Evolutionary conservation across 139 green algal species (phyloP), one percentile per base, ranked within the genome.

Genomic region (Ettlia oleoabundans): DNA sequence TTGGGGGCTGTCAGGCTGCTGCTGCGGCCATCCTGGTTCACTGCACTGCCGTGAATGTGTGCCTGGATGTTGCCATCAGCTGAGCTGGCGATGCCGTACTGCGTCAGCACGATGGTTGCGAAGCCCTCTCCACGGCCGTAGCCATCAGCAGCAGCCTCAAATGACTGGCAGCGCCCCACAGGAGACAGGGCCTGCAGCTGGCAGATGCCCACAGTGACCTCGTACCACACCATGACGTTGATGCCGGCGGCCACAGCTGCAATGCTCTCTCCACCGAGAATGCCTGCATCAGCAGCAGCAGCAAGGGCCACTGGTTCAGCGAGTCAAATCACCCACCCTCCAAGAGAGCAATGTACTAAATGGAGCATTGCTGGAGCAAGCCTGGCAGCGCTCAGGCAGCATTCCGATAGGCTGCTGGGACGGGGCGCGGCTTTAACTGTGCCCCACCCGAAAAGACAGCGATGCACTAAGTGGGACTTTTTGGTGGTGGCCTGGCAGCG

Each of bases 151-250:
- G 85, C 58, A 8, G 88, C 82, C 53, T 98, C 94, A 64, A 98
- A 86, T 1, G 94, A 94, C 88, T 97, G 96, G 88, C 94, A 98
- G 38, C 95, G 85, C 47, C 94, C 95, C 37, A 96, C 94, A n/a
- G 87, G 82, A 0, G 78, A 66, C 8, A 88, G 68, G 40, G 33
- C 26, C 52, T 55, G 65, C 53, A 66, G 65, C 78, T 78, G 84
- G 78, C 37, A 62, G 47, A 52, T 84, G 37, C 89, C 69, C 3
- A 61, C 81, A 3, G 82, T 84, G 33, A 74, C 88, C 26, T 42
- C 38, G 41, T 84, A 78, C 42, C 70, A 64, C 32, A 91, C 24
- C 82, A 88, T 82, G 6, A 87, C 61, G 55, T 88, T 91, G 67
- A 90, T 62, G 33, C 77, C 86, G 0, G 68, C 81, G 5, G 40